Evolutionary conservation across 352 stramenopile species (phyloP).

Genomic region (Phytophthora pinifolia): DNA sequence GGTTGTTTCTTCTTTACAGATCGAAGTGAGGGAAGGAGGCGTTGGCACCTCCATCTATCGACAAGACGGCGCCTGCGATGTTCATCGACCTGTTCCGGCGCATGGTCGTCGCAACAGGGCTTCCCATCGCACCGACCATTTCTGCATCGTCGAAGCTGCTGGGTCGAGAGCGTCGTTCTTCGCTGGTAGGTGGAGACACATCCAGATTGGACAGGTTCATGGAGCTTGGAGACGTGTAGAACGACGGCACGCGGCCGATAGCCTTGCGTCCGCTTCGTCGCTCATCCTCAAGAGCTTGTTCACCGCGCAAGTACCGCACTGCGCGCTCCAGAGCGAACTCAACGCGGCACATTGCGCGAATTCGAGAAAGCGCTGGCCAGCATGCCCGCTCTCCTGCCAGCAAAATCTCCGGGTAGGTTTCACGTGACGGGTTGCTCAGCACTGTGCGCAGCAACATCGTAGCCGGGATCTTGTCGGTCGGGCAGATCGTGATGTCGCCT

Average conservation of each 20-base stretch:
- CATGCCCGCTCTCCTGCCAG: conserved; percentile 91
- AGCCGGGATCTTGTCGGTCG: conserved; percentile 89
- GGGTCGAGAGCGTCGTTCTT: conserved; percentile 20
- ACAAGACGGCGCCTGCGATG: conserved; percentile 82
- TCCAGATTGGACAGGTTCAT: conserved; percentile 84
- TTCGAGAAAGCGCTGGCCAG: conserved; percentile 94
- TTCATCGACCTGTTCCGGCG: conserved; percentile 79
- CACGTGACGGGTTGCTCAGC: conserved; percentile 76
- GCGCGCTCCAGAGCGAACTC: conserved; percentile 95
- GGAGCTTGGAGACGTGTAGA: conserved; percentile 86
- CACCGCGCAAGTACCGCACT: conserved; percentile 75
- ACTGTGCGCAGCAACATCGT: conserved; percentile 76
- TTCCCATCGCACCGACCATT: conserved; percentile 19
- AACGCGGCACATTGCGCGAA: conserved; percentile 96
- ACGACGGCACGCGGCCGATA: conserved; percentile 80
- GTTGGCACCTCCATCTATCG: conserved; percentile 57
- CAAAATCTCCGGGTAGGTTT: conserved; percentile 69
- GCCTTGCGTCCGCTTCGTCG: conserved; percentile 65
- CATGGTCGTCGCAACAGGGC: conserved; percentile 33
- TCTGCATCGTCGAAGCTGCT: conserved; percentile 33
- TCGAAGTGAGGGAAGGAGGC: conserved; percentile 41
- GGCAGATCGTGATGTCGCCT: conserved; percentile 98
- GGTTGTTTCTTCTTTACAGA: conserved; percentile 28
- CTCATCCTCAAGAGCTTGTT: conserved; percentile 83
- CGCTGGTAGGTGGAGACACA: conserved; percentile 11